Base-by-base conservation (phyloP, 1,284 basidiomycete species). In the Boletus smithii region DNA sequence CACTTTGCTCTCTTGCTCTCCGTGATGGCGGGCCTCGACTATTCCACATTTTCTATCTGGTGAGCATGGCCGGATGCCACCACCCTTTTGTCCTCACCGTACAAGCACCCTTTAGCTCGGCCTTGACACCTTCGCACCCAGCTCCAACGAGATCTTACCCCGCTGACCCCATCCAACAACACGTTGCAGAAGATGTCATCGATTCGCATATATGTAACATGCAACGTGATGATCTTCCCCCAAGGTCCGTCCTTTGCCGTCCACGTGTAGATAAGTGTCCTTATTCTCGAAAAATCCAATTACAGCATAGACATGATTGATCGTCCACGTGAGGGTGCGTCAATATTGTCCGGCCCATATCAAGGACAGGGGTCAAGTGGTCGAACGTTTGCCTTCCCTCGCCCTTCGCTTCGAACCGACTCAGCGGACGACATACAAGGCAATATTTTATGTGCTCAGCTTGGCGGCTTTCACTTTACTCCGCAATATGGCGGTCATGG, bases 171-270 rank as follows among this genome's bases (percentile, higher is more conserved):
- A 48, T 27, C 50, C 53, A 57, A 26, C 55, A 53, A 53, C 62
- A 63, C 58, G 62, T 51, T 61, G 53, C 50, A 41, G 54, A 61
- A 53, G 62, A 63, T 62, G 61, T 59, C 61, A 63, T 63, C 48
- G 51, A 57, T 53, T 49, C 62, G 16, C 55, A 40, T 61, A 59
- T 63, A 42, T 56, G 50, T 59, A 43, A 54, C 42, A 14, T 23
- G 43, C 56, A 66, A 65, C 60, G 62, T 61, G 61, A 63, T 57
- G 63, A 63, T 63, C 62, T 61, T 65, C 62, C 58, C 60, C 56
- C 60, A 61, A 57, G 61, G 63, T 63, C 54, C 59, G 61, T 65
- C 53, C 58, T 65, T 24, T 50, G 40, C 30, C 51, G 51, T 32
- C 44, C 60, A 54, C 63, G 60, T 66, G 63, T 55, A 45, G 31